phyloP scores from a whole-genome alignment of 306 rosid genomes.

The Vigna angularis region DNA sequence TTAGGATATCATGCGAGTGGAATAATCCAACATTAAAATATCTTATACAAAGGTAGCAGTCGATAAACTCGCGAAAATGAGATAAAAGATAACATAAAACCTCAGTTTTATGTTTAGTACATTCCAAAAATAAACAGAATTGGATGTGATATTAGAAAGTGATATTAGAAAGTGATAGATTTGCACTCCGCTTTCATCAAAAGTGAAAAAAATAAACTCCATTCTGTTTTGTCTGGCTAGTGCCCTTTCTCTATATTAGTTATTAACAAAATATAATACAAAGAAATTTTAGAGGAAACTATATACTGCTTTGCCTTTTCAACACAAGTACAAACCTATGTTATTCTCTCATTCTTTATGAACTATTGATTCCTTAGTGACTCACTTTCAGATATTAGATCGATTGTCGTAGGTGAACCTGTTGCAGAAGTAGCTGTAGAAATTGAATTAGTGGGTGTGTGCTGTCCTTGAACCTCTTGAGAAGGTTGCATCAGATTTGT shows the following conservation, averaged over 20 bases:
- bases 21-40: background rate
- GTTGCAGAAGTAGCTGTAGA: constrained; percentile 51
- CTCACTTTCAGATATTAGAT: constrained; percentile 53
- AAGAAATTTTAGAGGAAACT: constrained; percentile 24
- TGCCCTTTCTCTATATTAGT: constrained; percentile 34
- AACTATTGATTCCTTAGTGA: constrained; percentile 45
- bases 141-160: background rate
- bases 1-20: background rate
- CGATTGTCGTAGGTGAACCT: constrained; percentile 47
- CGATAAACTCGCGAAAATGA: background rate
- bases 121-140: constrained; percentile 11
- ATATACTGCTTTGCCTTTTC: constrained; percentile 40
- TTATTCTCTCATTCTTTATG: constrained; percentile 22
- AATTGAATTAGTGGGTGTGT: constrained; percentile 46
- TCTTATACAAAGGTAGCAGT: background rate
- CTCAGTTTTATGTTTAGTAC: constrained; percentile 6
- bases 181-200: background rate
- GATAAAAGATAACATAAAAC: constrained; percentile 8
- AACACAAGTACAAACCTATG: constrained; percentile 44
- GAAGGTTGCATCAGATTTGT: constrained; percentile 51
- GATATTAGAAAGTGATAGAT: background rate
- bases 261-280: constrained; percentile 41
- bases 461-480: constrained; percentile 45
- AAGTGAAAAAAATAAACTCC: background rate
- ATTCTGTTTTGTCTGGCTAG: constrained; percentile 8